Percentiles rank a stretch among this genome's conserved stretches.
phyloP scores from a whole-genome alignment of 1,284 basidiomycete genomes.

The Tranzscheliella williamsii region DNA sequence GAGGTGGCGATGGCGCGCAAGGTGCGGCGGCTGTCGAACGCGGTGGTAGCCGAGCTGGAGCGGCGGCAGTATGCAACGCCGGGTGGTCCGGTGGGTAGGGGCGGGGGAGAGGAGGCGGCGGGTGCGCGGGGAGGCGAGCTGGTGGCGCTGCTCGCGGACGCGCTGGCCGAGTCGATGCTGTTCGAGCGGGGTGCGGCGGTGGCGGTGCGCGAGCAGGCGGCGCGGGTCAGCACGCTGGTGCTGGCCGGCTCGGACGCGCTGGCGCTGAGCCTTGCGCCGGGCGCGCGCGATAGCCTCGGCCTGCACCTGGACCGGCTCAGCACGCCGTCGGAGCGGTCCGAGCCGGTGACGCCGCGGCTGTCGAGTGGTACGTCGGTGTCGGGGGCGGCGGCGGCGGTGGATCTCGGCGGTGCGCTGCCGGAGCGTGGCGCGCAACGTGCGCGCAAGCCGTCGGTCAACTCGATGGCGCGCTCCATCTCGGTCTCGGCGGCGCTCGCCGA shows the following conservation, averaged over 20 bases:
- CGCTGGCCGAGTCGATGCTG: slow-evolving; percentile 27
- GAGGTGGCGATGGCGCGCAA: slow-evolving; percentile 16
- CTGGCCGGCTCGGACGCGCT: slow-evolving; percentile 36
- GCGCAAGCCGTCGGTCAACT: slow-evolving; percentile 29
- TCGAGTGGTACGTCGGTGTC: too few species aligned
- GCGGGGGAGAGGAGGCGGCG: neutral
- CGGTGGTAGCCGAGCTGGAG: slow-evolving; percentile 35
- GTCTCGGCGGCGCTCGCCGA: slow-evolving; percentile 13
- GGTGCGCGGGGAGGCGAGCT: slow-evolving; percentile 2
- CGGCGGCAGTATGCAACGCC: slow-evolving; percentile 10
- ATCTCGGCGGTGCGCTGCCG: too few species aligned
- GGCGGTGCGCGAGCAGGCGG: slow-evolving; percentile 19
- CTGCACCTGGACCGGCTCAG: slow-evolving; percentile 28
- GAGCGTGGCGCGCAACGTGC: slow-evolving; percentile 6
- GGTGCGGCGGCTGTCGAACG: slow-evolving; percentile 22
- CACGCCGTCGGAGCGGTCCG: slow-evolving; percentile 18
- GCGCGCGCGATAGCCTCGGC: slow-evolving; percentile 23
- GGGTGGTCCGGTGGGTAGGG: neutral
- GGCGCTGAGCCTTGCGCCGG: slow-evolving; percentile 31
- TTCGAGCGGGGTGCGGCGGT: slow-evolving; percentile 4
- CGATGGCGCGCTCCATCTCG: slow-evolving; percentile 16
- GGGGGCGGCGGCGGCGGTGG: too few species aligned
- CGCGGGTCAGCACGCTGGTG: slow-evolving; percentile 33
- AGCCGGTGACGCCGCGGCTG: slow-evolving; percentile 3
- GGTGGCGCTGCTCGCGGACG: slow-evolving; percentile 27